Evolutionary conservation across 192 early-diverging fungal species (phyloP).

Genomic region (Coemansia sp.): DNA sequence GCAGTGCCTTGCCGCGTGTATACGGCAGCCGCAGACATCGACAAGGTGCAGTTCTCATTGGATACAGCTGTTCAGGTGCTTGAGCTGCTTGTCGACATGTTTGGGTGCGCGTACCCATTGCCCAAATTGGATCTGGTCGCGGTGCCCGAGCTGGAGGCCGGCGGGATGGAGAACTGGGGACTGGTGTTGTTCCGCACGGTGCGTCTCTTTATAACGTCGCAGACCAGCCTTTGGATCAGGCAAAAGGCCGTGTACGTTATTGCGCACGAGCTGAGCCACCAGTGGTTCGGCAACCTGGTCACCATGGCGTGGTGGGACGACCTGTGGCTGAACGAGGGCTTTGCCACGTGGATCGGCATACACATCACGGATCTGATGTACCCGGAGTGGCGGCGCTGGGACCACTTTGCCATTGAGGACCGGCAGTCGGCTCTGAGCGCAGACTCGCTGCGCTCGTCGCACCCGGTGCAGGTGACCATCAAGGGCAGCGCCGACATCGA

Average conservation of each 20-base stretch:
- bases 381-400: slow-evolving; percentile 82
- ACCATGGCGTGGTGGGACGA: slow-evolving; percentile 77
- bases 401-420: slow-evolving; percentile 69
- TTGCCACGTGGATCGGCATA: slow-evolving; percentile 81
- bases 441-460: slow-evolving; percentile 77
- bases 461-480: slow-evolving; percentile 83
- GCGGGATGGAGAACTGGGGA: slow-evolving; percentile 93
- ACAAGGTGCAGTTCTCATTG: slow-evolving; percentile 72
- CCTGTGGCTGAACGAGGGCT: slow-evolving; percentile 88
- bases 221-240: slow-evolving; percentile 60
- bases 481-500: slow-evolving; percentile 70
- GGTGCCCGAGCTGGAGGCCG: slow-evolving; percentile 79
- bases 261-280: slow-evolving; percentile 82
- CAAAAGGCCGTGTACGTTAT: slow-evolving; percentile 73
- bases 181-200: slow-evolving; percentile 77
- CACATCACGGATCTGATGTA: slow-evolving; percentile 72
- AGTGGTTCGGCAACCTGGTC: slow-evolving; percentile 88
- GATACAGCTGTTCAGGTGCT: slow-evolving; percentile 68
- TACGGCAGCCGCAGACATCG: slow-evolving; percentile 64
- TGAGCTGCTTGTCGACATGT: slow-evolving; percentile 73
- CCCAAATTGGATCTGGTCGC: slow-evolving; percentile 77
- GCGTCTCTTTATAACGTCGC: slow-evolving; percentile 63
- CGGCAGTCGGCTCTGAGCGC: slow-evolving; percentile 68
- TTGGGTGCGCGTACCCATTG: slow-evolving; percentile 73
- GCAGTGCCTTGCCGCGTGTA: slow-evolving; percentile 63